Evolutionary conservation across 306 rosid genomes (phyloP), one percentile per base, ranked within the genome.

Genomic region (Fragaria nilgerrensis): DNA sequence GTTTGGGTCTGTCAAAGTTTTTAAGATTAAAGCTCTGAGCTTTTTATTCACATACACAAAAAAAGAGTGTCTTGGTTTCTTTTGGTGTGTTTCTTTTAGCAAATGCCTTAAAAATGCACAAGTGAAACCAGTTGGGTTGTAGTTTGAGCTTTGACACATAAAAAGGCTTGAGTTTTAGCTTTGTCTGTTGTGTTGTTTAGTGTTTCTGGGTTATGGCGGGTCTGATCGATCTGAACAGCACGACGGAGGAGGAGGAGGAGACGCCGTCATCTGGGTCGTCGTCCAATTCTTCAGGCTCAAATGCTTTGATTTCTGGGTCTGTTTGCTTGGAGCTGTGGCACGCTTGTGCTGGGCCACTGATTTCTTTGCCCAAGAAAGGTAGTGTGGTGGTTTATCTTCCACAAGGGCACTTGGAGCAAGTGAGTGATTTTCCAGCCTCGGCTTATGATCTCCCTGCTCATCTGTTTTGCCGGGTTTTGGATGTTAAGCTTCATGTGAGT

Each of bases 291-390:
- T 83, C 87, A 71, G 90, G 78, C 19, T 88, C 96, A 0, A 89
- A 88, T 32, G 78, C 74, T 70, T 20, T 80, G 12, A 83, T 85
- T 29, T 55, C 84, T 5, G 76, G 90, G 44, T 82, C 98, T 9
- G 92, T 92, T 74, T 92, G 99, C 84, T 83, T 96, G 90, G 98
- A 96, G 83, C 90, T 96, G 3, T 96, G 98, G 99, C 99, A 96
- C 79, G 99, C 99, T 0, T 96, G 98, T 82, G 99, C 99, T 0
- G 99, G 99, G 4, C 99, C 99, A 27, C 73, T 91, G 84, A 91
- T 91, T 84, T 92, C 98, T 23, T 73, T 96, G 62, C 98, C 99
- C 0, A 92, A 89, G 88, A 96, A 92, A 78, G 97, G 97, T 9
- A 89, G 85, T 67, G 81, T 91, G 63, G 96, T 96, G 44, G 97